Conservation (phyloP, 129 eudicot genomes). For the Lactuca saligna region DNA sequence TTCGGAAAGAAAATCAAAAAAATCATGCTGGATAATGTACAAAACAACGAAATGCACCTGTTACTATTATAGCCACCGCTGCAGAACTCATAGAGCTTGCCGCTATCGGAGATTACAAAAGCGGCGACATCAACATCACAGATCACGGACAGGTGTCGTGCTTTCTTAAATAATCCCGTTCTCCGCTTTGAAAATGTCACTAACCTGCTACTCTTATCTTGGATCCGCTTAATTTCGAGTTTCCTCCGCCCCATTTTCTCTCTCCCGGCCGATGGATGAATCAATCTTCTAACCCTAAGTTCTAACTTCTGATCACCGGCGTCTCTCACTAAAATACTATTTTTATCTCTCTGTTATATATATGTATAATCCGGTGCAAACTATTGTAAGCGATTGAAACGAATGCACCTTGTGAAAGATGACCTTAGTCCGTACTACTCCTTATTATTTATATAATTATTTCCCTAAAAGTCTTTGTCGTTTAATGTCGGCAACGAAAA, state of each 20-base stretch:
- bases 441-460: too few species aligned
- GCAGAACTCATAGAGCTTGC: slow-evolving; percentile 23
- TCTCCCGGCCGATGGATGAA: neutral
- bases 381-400: neutral
- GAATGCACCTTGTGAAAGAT: neutral
- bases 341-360: too few species aligned
- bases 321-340: neutral
- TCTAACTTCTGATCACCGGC: neutral
- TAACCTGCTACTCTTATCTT: slow-evolving; percentile 15
- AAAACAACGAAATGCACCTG: neutral
- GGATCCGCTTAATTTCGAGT: slow-evolving; percentile 31
- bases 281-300: neutral
- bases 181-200: slow-evolving; percentile 32
- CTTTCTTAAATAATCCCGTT: slow-evolving; percentile 31
- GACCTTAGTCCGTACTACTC: too few species aligned
- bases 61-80: neutral
- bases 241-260: slow-evolving; percentile 7
- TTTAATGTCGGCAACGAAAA: neutral
- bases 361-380: neutral
- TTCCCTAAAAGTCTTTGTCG: neutral
- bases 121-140: slow-evolving; percentile 24
- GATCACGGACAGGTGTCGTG: slow-evolving; percentile 24
- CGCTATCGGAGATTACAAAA: neutral
- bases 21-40: too few species aligned
- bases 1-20: too few species aligned